Percentiles rank a stretch among this genome's conserved stretches.
phyloP scores from a whole-genome alignment of 805 yeast species.

The Sporopachydermia quercuum region DNA sequence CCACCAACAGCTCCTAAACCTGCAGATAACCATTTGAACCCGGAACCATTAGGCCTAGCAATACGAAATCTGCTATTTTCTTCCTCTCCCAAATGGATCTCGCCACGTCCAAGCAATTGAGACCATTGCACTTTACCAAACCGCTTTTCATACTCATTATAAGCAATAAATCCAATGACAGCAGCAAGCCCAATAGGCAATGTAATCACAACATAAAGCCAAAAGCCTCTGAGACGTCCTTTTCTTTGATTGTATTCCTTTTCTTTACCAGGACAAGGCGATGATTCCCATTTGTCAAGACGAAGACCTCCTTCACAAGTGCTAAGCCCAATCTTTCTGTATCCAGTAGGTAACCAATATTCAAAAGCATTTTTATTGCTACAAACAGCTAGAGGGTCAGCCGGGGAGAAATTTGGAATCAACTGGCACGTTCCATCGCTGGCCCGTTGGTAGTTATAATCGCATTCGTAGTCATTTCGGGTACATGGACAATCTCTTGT shows the following conservation, averaged over 20 bases:
- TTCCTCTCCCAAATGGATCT: no score
- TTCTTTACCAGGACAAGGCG: conserved; percentile 82
- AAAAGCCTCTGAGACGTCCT: conserved; percentile 29
- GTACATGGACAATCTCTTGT: conserved; percentile 68
- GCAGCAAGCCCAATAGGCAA: conserved; percentile 41
- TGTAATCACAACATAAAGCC: conserved; percentile 35
- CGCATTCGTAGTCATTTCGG: conserved; percentile 86
- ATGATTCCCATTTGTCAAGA: conserved; percentile 48
- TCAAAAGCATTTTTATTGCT: conserved; percentile 38
- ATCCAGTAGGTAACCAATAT: conserved; percentile 84
- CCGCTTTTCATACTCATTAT: conserved; percentile 64
- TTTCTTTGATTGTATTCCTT: conserved; percentile 38
- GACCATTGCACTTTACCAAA: conserved; percentile 91
- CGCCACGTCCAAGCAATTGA: no score
- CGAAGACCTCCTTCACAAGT: conserved; percentile 74
- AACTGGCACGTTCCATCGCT: conserved; percentile 75
- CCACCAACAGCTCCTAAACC: no score
- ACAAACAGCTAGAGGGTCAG: conserved; percentile 51
- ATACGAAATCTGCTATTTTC: conserved; percentile 69
- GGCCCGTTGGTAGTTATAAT: conserved; percentile 61
- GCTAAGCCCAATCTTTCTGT: conserved; percentile 70
- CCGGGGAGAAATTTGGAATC: conserved; percentile 58
- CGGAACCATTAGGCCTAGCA: conserved; percentile 41
- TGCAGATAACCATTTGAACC: no score
- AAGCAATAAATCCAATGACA: conserved; percentile 49